A percentile compares a stretch with the other conserved stretches of the same genome.
These are phyloP conservation scores for Botrytis byssoidea DNA, from an alignment of 2,329 filamentous ascomycete species.

Conservation along the genomic window DNA sequence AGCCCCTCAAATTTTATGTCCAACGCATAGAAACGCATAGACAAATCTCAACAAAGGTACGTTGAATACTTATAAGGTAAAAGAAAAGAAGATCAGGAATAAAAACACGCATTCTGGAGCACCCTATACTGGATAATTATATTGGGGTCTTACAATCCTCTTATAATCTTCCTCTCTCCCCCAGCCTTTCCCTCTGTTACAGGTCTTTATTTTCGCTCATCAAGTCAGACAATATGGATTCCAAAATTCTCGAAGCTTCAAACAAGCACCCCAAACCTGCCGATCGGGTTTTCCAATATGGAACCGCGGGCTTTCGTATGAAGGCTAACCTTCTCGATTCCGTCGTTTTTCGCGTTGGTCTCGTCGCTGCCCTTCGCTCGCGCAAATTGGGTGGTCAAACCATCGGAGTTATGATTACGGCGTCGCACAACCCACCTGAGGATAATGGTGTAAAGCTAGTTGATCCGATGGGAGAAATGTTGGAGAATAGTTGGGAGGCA, in stretches of 20 bases:
- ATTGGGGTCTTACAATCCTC: not conserved
- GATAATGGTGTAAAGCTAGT: slow-evolving; percentile 96
- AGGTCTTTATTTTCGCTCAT: slow-evolving; percentile 3
- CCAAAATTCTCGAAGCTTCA: slow-evolving; percentile 58
- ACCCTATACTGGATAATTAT: not conserved
- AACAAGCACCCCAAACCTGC: slow-evolving; percentile 58
- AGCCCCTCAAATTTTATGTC: slow-evolving; percentile 15
- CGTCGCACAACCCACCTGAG: slow-evolving; percentile 84
- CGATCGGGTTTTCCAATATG: slow-evolving; percentile 60
- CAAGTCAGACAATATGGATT: slow-evolving; percentile 44
- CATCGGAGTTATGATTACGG: slow-evolving; percentile 96
- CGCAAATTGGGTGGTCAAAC: slow-evolving; percentile 86
- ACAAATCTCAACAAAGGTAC: slow-evolving; percentile 13
- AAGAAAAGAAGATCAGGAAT: not conserved
- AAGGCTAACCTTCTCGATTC: slow-evolving; percentile 80
- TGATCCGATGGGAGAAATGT: slow-evolving; percentile 97
- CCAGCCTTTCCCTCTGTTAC: not conserved
- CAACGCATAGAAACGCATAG: slow-evolving; percentile 19
- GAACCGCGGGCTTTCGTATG: slow-evolving; percentile 68
- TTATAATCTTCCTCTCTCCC: slow-evolving; percentile 4
- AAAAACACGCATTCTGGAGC: not conserved
- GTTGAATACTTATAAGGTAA: slow-evolving; percentile 12
- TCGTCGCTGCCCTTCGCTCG: slow-evolving; percentile 84
- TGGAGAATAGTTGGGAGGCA: slow-evolving; percentile 91
- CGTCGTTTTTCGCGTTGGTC: slow-evolving; percentile 87